phyloP scores from a whole-genome alignment of 1,139 yeast species.

The Zygosaccharomyces sapae region DNA sequence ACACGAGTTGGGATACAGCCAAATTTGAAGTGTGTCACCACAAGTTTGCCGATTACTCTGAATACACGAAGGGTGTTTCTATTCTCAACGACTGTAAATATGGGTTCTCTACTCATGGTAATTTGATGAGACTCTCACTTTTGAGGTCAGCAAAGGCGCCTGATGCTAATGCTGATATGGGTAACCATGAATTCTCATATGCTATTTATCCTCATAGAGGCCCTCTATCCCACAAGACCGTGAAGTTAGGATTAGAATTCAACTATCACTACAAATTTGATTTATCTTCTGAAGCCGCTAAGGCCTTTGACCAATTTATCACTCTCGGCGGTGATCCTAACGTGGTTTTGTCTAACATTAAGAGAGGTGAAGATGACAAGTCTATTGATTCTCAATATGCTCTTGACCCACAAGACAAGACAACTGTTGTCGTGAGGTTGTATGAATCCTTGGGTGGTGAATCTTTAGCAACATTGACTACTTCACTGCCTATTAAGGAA shows the following conservation, averaged over 20 bases:
- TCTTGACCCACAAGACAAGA: slow-evolving; percentile 32
- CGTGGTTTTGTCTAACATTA: slow-evolving; percentile 69
- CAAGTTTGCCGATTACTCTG: slow-evolving; percentile 88
- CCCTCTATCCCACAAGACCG: slow-evolving; percentile 56
- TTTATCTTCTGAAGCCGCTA: slow-evolving; percentile 56
- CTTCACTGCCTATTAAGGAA: slow-evolving; percentile 43
- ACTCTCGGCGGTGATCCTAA: slow-evolving; percentile 55
- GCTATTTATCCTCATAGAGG: slow-evolving; percentile 83
- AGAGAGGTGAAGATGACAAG: slow-evolving; percentile 82
- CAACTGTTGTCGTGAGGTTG: slow-evolving; percentile 63
- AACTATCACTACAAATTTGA: slow-evolving; percentile 50
- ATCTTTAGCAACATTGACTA: slow-evolving; percentile 48
- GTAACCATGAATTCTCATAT: slow-evolving; percentile 74
- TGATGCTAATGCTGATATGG: slow-evolving; percentile 92
- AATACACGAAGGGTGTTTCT: slow-evolving; percentile 78
- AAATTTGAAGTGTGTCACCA: slow-evolving; percentile 95
- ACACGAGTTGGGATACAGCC: slow-evolving; percentile 94
- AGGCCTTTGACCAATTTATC: slow-evolving; percentile 71
- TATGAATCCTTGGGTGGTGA: slow-evolving; percentile 86
- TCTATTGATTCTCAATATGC: slow-evolving; percentile 42
- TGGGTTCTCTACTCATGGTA: slow-evolving; percentile 90
- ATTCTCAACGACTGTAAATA: slow-evolving; percentile 80
- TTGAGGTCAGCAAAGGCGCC: slow-evolving; percentile 87
- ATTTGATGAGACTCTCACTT: slow-evolving; percentile 74
- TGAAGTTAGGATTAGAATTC: slow-evolving; percentile 75